Base-by-base conservation (phyloP, 345 rosid species). In the Boechera stricta region DNA sequence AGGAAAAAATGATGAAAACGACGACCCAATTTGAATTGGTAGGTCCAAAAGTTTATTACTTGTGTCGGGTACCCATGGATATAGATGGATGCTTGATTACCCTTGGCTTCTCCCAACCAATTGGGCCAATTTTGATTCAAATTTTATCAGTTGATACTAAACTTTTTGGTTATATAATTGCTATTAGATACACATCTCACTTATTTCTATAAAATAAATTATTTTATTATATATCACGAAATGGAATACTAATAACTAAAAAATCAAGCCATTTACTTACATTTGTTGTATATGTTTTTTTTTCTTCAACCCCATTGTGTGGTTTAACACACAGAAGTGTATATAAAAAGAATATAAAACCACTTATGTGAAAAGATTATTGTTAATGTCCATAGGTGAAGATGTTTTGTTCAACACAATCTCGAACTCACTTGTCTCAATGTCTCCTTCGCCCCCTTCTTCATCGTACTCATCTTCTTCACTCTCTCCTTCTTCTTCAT, bases 391-490 rank as follows among this genome's bases (percentile, higher is more conserved):
- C 84, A 68, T 54, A 55, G 79, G 71, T 41, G 81, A 66, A 64
- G 86, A 71, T 39, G 90, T 11, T 80, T 78, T 92, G 72, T 80
- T 89, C 28, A 90, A 82, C 66, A 82, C 91, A 39, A 85, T 69
- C 86, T 87, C 90, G 51, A 80, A 87, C 47, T 80, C 91, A 28
- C 85, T 78, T 48, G 82, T 87, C 57, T 82, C 91, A 21, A 80
- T 79, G 16, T 80, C 87, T 41, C 85, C 87, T 26, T 83, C 82
- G 15, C 69, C 86, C 9, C 70, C 79, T 26, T 73, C 85, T 26
- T 73, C 85, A 15, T 81, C 86, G 24, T 80, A 82, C 1, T 80
- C 83, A 12, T 77, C 80, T 35, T 80, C 80, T 4, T 80, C 85
- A 28, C 86, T 36, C 48, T 79, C 67, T 83, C 86, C 75, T 77